A percentile compares a stretch with the other conserved stretches of the same genome.
Conservation (phyloP, 2,329 filamentous ascomycete species). For the Claviceps africana region DNA sequence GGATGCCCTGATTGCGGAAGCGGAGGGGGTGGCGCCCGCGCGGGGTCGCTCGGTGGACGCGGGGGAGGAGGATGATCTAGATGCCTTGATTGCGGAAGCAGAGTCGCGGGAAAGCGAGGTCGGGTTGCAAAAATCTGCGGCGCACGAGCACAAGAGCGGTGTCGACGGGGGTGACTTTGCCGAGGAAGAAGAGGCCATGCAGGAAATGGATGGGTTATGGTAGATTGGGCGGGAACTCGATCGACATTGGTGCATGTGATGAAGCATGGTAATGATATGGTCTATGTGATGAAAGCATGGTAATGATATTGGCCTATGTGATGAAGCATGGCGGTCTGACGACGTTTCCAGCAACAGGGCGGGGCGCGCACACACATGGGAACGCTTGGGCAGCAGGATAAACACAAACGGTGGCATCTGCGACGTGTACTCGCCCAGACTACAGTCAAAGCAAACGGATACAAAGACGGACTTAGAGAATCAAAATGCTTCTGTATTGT, state of each 20-base stretch:
- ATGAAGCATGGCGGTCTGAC: too few relatives aligned
- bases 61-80: conserved; percentile 30
- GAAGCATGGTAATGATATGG: too few relatives aligned
- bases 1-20: conserved; percentile 39
- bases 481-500: background rate
- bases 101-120: conserved; percentile 14
- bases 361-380: too few relatives aligned
- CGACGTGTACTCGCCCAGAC: too few relatives aligned
- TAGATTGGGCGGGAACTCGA: background rate
- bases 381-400: too few relatives aligned
- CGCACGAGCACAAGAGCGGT: conserved; percentile 3
- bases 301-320: too few relatives aligned
- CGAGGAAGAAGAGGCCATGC: conserved; percentile 56
- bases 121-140: background rate
- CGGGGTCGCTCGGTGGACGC: conserved; percentile 3
- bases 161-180: conserved; percentile 37
- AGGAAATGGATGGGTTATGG: conserved; percentile 43
- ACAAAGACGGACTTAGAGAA: background rate
- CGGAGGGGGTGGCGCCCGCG: too few relatives aligned
- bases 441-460: background rate
- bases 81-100: conserved; percentile 37
- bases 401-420: too few relatives aligned
- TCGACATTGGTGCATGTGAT: background rate
- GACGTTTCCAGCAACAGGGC: too few relatives aligned
- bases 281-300: too few relatives aligned